Conservation (phyloP, 2,329 filamentous ascomycete species). For the Penicillium vulpinum region DNA sequence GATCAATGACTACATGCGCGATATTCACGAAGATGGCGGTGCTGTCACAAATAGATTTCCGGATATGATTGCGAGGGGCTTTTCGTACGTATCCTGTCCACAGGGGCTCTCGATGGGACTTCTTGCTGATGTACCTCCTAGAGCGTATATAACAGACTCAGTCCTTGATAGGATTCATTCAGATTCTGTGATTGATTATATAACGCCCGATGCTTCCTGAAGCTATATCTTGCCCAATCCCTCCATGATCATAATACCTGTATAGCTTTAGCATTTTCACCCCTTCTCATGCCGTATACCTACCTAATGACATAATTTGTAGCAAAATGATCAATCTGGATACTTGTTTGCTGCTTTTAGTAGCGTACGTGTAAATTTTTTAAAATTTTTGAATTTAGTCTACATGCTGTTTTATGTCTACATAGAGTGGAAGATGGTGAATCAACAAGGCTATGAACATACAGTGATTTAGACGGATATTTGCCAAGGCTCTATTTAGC, state of each 20-base stretch:
- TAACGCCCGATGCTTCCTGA: not conserved
- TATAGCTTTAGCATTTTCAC: not conserved
- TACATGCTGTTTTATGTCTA: too few relatives aligned
- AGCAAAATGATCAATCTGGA: not conserved
- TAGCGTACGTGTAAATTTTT: too few relatives aligned
- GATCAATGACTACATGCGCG: conserved; percentile 1
- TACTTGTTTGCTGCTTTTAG: not conserved
- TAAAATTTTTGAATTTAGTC: too few relatives aligned
- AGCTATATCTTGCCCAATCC: too few relatives aligned
- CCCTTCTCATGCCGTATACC: not conserved
- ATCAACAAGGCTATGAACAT: too few relatives aligned
- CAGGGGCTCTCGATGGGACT: too few relatives aligned
- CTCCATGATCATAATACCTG: not conserved
- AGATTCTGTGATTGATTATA: not conserved
- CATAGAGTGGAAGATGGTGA: too few relatives aligned
- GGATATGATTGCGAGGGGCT: conserved; percentile 3
- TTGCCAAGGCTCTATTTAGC: too few relatives aligned
- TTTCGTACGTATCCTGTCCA: not conserved
- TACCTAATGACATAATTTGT: not conserved
- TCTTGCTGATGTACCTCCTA: not conserved
- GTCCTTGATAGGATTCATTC: not conserved
- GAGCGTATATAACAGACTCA: not conserved
- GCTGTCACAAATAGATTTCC: conserved; percentile 2
- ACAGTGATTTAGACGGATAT: too few relatives aligned
- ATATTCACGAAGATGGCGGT: not conserved